phyloP scores from a whole-genome alignment of 805 yeast species.

The Tetrapisispora taiwanensis region DNA sequence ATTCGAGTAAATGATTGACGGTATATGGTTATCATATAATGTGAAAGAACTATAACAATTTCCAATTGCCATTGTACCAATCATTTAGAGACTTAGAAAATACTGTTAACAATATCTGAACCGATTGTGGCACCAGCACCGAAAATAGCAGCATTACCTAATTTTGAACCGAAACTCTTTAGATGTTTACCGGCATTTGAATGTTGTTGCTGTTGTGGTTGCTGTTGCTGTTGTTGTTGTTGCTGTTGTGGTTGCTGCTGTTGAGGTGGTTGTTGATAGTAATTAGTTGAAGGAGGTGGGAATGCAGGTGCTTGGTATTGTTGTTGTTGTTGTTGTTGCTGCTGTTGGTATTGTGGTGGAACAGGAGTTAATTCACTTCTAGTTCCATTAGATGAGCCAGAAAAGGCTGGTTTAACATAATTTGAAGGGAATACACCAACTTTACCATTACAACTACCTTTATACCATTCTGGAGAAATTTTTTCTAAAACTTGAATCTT shows the following conservation, averaged over 20 bases:
- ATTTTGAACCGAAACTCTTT: conserved; percentile 63
- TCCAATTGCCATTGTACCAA: too few relatives aligned
- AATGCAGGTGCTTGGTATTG: conserved; percentile 31
- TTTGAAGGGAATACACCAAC: conserved; percentile 86
- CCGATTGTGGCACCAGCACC: conserved; percentile 97
- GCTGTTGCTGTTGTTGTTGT: conserved; percentile 23
- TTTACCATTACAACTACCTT: conserved; percentile 49
- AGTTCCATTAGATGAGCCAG: conserved; percentile 9
- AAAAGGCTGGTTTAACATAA: conserved; percentile 46
- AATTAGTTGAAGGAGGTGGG: conserved; percentile 43
- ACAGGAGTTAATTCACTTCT: conserved; percentile 15
- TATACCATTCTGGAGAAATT: conserved; percentile 85
- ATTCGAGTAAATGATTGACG: too few relatives aligned
- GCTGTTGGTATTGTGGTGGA: conserved; percentile 6
- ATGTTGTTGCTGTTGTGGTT: conserved; percentile 27
- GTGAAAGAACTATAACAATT: too few relatives aligned
- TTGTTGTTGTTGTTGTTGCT: conserved; percentile 9
- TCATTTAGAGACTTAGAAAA: conserved; percentile 34
- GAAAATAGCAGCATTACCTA: conserved; percentile 87
- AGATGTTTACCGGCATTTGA: conserved; percentile 28
- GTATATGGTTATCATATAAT: too few relatives aligned
- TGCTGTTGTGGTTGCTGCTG: conserved; percentile 23
- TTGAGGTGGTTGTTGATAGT: conserved; percentile 29
- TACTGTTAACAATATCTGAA: conserved; percentile 64
- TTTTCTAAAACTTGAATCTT: conserved; percentile 60